These are phyloP conservation scores for Chytriomyces sp. DNA, from an alignment of 192 early-diverging fungal species.

Conservation along the genomic window DNA sequence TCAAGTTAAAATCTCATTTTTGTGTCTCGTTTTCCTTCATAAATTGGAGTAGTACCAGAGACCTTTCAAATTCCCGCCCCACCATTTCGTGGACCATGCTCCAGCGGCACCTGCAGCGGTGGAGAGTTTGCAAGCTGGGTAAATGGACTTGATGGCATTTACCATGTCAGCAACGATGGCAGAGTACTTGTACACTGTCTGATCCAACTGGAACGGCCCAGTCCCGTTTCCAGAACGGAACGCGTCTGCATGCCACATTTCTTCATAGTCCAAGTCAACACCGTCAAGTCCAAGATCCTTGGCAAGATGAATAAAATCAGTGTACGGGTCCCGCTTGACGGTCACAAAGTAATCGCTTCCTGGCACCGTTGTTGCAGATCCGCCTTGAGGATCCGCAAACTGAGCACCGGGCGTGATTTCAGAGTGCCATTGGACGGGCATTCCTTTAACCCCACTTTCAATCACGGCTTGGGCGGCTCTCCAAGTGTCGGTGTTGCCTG, in stretches of 20 bases:
- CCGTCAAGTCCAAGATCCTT: slow-evolving; percentile 28
- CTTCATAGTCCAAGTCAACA: slow-evolving; percentile 29
- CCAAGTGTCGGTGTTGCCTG: slow-evolving; percentile 16
- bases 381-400: neutral
- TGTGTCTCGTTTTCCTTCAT: neutral
- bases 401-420: neutral
- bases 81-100: slow-evolving; percentile 9
- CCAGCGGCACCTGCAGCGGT: slow-evolving; percentile 21
- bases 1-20: neutral
- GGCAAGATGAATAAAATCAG: slow-evolving; percentile 18
- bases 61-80: slow-evolving; percentile 32
- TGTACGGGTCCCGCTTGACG: slow-evolving; percentile 16
- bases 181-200: slow-evolving; percentile 29
- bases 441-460: neutral
- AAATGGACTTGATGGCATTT: slow-evolving; percentile 4
- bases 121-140: slow-evolving; percentile 27
- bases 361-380: slow-evolving; percentile 8
- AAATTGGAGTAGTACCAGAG: slow-evolving; percentile 25
- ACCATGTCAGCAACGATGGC: slow-evolving; percentile 19
- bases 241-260: slow-evolving; percentile 28
- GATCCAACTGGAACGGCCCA: neutral
- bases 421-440: slow-evolving; percentile 4
- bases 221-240: neutral
- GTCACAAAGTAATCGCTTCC: slow-evolving; percentile 11
- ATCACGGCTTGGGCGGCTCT: slow-evolving; percentile 9